Evolutionary conservation across 768 basidiomycete genomes (phyloP), one percentile per base, ranked within the genome.

Genomic region (Pleurotus platypus): DNA sequence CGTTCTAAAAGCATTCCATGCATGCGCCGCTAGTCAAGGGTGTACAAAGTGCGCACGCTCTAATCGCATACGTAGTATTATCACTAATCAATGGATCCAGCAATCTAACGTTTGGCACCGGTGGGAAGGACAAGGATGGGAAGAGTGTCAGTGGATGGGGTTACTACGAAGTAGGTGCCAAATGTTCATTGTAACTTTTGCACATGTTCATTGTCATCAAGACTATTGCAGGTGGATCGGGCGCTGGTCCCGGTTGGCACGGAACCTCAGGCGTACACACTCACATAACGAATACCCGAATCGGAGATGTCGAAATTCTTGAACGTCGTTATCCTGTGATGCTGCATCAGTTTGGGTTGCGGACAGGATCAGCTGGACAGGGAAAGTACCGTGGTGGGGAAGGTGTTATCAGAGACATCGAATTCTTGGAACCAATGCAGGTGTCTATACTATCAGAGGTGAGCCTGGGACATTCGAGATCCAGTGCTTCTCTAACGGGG

Each of bases 181-280:
- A 40, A 43, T 26, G 7, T 6, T 43, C 12, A 12, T 48, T 57
- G 24, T 40, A 43, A 26, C 40, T 43, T 49, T 50, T 59, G 53
- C 51, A 57, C 5, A 35, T 58, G 45, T 57, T 24, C 49, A 27
- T 26, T 16, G 15, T 49, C 18, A 48, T 62, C 55, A 62, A 94
- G 90, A 98, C 95, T 0, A 94, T 97, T 56, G 93, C 92, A 2
- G 95, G 94, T 6, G 95, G 95, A 18, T 91, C 90, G 4, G 95
- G 95, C 4, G 94, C 95, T 0, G 94, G 95, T 0, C 86, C 90
- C 2, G 69, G 71, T 8, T 96, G 94, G 94, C 85, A 94, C 64
- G 95, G 95, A 3, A 93, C 92, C 13, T 91, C 90, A 22, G 94
- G 94, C 5, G 90, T 96, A 2, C 94, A 96, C 69, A 94, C 92